A percentile compares a stretch with the other conserved stretches of the same genome.
Conservation (phyloP, 192 early-diverging fungal genomes). For the Coemansia sp. region DNA sequence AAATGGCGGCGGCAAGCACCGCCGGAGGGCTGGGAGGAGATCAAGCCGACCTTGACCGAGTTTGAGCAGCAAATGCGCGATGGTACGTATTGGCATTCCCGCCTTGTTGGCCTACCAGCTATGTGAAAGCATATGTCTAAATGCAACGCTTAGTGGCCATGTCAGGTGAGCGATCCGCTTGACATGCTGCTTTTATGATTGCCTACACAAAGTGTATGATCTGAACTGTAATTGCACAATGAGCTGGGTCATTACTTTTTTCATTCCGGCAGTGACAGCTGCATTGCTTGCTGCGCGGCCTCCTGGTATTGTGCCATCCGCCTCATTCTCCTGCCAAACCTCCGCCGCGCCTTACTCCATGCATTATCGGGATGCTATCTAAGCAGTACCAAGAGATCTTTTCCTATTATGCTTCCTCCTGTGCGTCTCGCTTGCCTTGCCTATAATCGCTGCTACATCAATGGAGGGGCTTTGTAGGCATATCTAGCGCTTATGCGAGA, state of each 20-base stretch:
- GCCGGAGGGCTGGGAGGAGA: constrained; percentile 93
- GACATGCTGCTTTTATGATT: neutral
- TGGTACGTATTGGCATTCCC: constrained; percentile 24
- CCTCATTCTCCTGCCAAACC: neutral
- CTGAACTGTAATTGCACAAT: neutral
- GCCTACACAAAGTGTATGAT: neutral
- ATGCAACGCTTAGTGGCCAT: neutral
- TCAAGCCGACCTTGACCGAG: constrained; percentile 90
- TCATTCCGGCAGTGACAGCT: constrained; percentile 2
- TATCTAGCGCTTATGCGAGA: neutral
- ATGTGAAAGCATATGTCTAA: neutral
- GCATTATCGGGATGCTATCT: constrained; percentile 1
- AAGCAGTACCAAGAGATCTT: neutral
- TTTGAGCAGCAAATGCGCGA: constrained; percentile 95
- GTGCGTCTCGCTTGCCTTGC: constrained; percentile 5
- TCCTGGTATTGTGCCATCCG: neutral
- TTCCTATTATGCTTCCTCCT: neutral
- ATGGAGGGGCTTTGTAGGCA: neutral
- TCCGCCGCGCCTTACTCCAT: neutral
- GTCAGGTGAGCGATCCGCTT: neutral
- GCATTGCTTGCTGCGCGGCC: neutral
- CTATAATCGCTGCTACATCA: neutral
- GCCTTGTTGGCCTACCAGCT: neutral
- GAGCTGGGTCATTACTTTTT: neutral
- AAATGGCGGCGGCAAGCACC: constrained; percentile 72